phyloP scores from a whole-genome alignment of 2,329 filamentous ascomycete genomes.

The Xylariales sp. region DNA sequence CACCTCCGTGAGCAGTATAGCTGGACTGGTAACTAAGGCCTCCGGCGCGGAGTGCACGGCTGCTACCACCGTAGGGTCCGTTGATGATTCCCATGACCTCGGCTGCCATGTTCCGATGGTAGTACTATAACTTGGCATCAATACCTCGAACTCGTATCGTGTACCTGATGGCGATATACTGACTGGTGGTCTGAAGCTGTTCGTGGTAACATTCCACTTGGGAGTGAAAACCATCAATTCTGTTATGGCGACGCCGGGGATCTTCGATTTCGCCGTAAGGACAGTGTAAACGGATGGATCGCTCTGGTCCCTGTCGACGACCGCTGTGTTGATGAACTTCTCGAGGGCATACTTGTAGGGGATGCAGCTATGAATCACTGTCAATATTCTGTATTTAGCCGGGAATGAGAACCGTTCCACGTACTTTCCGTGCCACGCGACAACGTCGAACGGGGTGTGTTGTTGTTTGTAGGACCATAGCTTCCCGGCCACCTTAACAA shows the following conservation, averaged over 20 bases:
- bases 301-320: constrained; percentile 56
- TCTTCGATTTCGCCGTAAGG: constrained; percentile 50
- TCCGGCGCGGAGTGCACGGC: constrained; percentile 22
- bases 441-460: constrained; percentile 62
- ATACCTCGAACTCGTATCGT: too few species aligned
- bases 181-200: constrained; percentile 50
- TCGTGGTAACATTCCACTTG: constrained; percentile 54
- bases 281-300: constrained; percentile 60
- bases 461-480: constrained; percentile 54
- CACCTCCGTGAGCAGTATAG: constrained; percentile 24
- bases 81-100: constrained; percentile 44
- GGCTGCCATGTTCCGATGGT: constrained; percentile 51
- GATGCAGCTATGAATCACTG: constrained; percentile 10
- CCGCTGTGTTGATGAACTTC: constrained; percentile 52
- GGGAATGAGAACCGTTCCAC: constrained; percentile 26
- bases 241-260: constrained; percentile 47
- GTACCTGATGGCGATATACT: too few species aligned
- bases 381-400: background rate
- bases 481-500: constrained; percentile 56
- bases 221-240: constrained; percentile 63
- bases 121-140: constrained; percentile 46
- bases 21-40: constrained; percentile 25
- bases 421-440: constrained; percentile 63
- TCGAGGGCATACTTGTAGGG: constrained; percentile 47
- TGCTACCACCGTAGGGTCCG: constrained; percentile 24